Evolutionary conservation across 192 early-diverging fungal species (phyloP).

Genomic region (Coemansia sp.): DNA sequence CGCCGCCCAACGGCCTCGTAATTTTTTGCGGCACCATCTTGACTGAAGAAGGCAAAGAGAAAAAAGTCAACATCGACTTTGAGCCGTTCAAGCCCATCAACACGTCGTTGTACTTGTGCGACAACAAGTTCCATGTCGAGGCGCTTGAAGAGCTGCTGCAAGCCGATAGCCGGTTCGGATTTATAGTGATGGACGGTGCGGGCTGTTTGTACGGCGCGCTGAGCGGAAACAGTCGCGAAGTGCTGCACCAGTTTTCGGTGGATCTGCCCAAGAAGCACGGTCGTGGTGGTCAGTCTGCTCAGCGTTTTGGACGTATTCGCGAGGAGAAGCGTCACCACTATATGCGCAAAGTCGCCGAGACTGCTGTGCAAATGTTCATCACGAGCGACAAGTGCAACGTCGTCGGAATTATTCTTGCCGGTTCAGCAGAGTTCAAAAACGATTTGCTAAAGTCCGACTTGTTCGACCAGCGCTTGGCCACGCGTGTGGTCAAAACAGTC

Average conservation of each 20-base stretch:
- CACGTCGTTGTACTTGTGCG: constrained; percentile 95
- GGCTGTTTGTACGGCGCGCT: constrained; percentile 93
- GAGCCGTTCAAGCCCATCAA: constrained; percentile 99
- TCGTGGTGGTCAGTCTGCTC: constrained; percentile 99
- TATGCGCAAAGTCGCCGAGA: constrained; percentile 96
- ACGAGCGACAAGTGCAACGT: constrained; percentile 77
- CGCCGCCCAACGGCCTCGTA: constrained; percentile 94
- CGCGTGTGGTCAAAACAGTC: constrained; percentile 89
- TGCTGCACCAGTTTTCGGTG: constrained; percentile 91
- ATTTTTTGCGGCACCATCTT: constrained; percentile 94
- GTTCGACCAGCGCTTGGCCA: constrained; percentile 88
- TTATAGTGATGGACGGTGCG: constrained; percentile 99
- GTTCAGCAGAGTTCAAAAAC: constrained; percentile 99
- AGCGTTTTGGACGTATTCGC: constrained; percentile 98
- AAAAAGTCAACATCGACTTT: constrained; percentile 98
- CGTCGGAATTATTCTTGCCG: constrained; percentile 85
- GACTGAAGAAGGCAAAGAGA: constrained; percentile 99
- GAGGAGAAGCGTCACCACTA: constrained; percentile 99
- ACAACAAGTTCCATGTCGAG: constrained; percentile 99
- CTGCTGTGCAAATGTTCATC: constrained; percentile 94
- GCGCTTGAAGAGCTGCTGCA: constrained; percentile 89
- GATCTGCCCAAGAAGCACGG: constrained; percentile 99
- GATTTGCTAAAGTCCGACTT: constrained; percentile 93
- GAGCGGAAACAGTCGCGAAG: constrained; percentile 90
- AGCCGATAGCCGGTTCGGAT: constrained; percentile 93